Base-by-base conservation (phyloP, 2,329 filamentous ascomycete genomes). In the Ophiostoma quercus region DNA sequence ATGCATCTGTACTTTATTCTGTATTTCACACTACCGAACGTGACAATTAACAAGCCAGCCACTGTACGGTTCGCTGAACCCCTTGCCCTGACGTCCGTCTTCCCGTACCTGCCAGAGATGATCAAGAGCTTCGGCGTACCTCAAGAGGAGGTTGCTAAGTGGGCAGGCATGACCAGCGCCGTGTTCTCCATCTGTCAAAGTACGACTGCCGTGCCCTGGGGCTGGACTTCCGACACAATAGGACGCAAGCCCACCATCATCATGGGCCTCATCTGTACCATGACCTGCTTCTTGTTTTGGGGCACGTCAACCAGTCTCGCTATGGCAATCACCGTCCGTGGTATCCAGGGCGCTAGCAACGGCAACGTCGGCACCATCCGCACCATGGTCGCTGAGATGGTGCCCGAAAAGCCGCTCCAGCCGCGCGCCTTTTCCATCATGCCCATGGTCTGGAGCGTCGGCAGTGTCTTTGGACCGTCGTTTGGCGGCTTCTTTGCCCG, bases 321-420 rank as follows among this genome's bases (percentile, higher is more conserved):
- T 3, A 94, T 95, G 91, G 91, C 94, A 0, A 89, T 99, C 57
- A 78, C 84, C 3, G 86, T 92, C 14, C 87, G 94, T 76, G 90
- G 88, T 7, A 81, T 97, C n/a, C 86, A 92, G 74, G 94, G 95
- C 1, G 84, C 89, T 11, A 89, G 91, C 63, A 97, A 97, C 76
- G 95, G 94, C 69, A 98, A 97, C 76, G 90, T 94, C n/a, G 91
- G 95, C 1, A 97, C 97, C 72, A 90, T 97, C 73, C 83, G 94
- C 73, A 96, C 92, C 19, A 92, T 95, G 81, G 93, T 97, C 1
- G 94, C 94, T 0, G 94, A 97, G 78, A 88, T 97, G 84, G 93
- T 97, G 1, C 91, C 92, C 0, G 88, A 95, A 78, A 92, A 86
- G 77, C 90, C 93, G 76, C 83, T 97, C 7, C 94, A 97, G 76